Conservation (phyloP, 2,329 filamentous ascomycete species). For the Shiraia sp. region DNA sequence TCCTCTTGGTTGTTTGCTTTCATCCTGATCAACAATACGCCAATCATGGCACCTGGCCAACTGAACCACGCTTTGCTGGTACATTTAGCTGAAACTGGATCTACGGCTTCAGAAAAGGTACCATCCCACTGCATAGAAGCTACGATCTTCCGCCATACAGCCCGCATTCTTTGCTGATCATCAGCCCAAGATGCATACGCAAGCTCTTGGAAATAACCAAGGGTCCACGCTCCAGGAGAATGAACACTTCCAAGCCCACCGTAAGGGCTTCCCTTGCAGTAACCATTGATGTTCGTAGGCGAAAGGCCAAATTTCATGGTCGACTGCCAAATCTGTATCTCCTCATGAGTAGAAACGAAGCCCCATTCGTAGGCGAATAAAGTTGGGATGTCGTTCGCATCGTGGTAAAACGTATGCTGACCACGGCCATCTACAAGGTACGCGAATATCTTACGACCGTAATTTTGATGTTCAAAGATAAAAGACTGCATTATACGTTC, state of each 20-base stretch:
- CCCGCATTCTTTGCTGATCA: constrained; percentile 3
- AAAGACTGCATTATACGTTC: constrained; percentile 1
- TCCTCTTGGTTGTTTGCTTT: constrained; percentile 6
- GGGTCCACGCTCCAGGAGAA: constrained; percentile 12
- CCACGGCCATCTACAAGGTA: constrained; percentile 10
- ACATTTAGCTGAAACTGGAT: constrained; percentile 6
- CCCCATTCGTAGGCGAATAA: constrained; percentile 7
- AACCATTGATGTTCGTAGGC: constrained; percentile 4
- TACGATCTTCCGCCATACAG: constrained; percentile 8
- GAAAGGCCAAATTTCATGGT: constrained; percentile 10
- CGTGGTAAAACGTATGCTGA: constrained; percentile 7
- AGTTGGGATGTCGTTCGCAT: constrained; percentile 13
- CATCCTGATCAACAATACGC: constrained; percentile 7
- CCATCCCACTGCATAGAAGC: constrained; percentile 17
- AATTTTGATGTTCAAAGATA: neutral
- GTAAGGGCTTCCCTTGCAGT: constrained; percentile 4
- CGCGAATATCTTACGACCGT: constrained; percentile 3
- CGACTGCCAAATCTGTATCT: constrained; percentile 5
- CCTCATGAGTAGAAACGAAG: constrained; percentile 2
- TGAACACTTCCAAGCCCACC: constrained; percentile 12
- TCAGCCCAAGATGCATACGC: constrained; percentile 4
- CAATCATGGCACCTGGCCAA: constrained; percentile 16
- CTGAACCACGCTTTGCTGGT: constrained; percentile 17
- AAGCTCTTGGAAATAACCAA: constrained; percentile 14
- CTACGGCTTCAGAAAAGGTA: constrained; percentile 14